phyloP scores from a whole-genome alignment of 1,139 yeast species.

The Yamadazyma diddensiae region DNA sequence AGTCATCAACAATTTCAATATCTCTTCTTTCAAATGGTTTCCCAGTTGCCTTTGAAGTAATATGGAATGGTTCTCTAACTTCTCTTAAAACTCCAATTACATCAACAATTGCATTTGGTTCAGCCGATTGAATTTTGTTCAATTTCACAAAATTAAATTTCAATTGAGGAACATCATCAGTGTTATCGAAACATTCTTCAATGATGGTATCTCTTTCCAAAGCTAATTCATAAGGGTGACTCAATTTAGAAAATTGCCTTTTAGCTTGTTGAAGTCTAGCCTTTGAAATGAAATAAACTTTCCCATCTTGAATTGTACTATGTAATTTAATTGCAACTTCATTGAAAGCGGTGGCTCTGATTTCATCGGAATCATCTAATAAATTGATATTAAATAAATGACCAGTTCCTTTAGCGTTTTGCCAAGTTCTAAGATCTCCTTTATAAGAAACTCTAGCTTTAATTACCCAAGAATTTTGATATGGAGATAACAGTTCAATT shows the following conservation, averaged over 20 bases:
- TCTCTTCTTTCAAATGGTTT: conserved; percentile 92
- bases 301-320: conserved; percentile 79
- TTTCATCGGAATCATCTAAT: conserved; percentile 93
- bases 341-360: conserved; percentile 92
- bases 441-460: conserved; percentile 89
- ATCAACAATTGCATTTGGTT: conserved; percentile 73
- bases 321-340: conserved; percentile 79
- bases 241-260: conserved; percentile 78
- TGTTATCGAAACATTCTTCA: conserved; percentile 63
- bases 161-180: conserved; percentile 68
- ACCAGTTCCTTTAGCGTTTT: conserved; percentile 85
- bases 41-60: conserved; percentile 90
- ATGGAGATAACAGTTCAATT: conserved; percentile 88
- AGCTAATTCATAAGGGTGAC: conserved; percentile 84
- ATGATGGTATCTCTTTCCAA: conserved; percentile 79
- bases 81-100: conserved; percentile 83
- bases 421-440: conserved; percentile 86
- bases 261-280: conserved; percentile 82
- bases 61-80: conserved; percentile 70
- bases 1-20: conserved; percentile 78
- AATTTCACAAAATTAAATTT: conserved; percentile 75
- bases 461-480: conserved; percentile 86
- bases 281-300: conserved; percentile 79
- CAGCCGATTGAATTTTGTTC: conserved; percentile 61
- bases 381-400: conserved; percentile 85